Evolutionary conservation across 441 rosid genomes (phyloP), one percentile per base, ranked within the genome.

Genomic region (Melastoma candidum): DNA sequence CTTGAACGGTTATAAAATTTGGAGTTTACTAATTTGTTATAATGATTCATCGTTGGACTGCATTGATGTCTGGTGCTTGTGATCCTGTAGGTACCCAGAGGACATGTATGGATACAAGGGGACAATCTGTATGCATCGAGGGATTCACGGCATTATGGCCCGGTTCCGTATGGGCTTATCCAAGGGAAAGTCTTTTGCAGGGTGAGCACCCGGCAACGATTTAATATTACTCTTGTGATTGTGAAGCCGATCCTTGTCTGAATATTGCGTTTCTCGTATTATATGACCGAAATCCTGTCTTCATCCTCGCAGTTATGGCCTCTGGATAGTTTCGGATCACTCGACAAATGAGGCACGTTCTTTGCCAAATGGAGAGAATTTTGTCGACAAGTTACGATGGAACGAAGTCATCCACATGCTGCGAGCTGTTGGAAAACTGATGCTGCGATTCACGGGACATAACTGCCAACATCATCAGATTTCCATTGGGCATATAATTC

Each of bases 41-140:
- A 3, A 13, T 32, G 12, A 43, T 17, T 17, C 22, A 17, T 17
- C 22, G 22, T 17, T 17, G 22, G 22, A 17, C 22, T 17, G 22
- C 10, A 9, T 0, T 4, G 14, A 44, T 3, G 43, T 13, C 46
- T 44, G 17, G 9, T 36, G 12, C 13, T 26, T 10, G 17, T 12
- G 24, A 51, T 29, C 55, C 47, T 63, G 39, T 66, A 89, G 97
- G 86, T 85, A 14, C 97, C 97, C 12, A 79, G 76, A 71, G 97
- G 93, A 11, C 90, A 89, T 65, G 79, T 83, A 59, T 89, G 97
- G 97, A 74, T 89, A 61, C 95, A 89, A 60, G 95, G 97, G 17
- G 97, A 85, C 73, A 89, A 89, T 64, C 48, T 78, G 56, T 82
- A 81, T 67, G 81, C 74, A 54, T 89, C 97, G 0, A 71, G 56